Percentiles rank a stretch among this genome's conserved stretches.
Conservation (phyloP, 306 rosid species). For the Delonix regia region DNA sequence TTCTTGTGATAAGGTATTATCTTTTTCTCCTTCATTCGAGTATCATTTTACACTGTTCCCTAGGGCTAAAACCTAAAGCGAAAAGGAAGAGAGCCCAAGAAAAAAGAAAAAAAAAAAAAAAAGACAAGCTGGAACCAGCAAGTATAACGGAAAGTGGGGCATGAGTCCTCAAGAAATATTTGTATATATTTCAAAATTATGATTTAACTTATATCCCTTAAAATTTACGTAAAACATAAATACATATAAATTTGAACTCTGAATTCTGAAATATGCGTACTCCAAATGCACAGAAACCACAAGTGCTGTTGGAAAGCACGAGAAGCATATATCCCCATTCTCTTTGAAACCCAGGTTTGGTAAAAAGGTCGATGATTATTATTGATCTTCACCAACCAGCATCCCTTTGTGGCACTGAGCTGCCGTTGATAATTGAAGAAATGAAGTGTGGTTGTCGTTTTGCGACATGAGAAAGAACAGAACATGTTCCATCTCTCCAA, state of each 20-base stretch:
- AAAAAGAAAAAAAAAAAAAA: no score
- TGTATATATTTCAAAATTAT: no score
- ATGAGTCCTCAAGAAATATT: no score
- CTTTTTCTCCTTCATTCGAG: neutral
- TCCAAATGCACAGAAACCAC: no score
- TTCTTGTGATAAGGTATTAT: neutral
- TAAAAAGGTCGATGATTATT: neutral
- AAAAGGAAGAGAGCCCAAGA: neutral
- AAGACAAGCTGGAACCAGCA: neutral
- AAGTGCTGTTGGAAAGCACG: no score
- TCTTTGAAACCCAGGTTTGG: constrained; percentile 15
- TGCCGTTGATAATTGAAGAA: neutral
- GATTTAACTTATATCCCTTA: no score
- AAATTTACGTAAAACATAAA: no score
- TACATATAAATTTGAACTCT: no score
- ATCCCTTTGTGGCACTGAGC: neutral
- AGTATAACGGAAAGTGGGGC: constrained; percentile 8
- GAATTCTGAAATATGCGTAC: no score
- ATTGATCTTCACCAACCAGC: neutral
- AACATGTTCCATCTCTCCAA: constrained; percentile 45
- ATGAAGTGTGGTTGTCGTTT: constrained; percentile 34
- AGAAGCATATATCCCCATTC: neutral
- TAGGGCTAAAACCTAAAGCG: neutral
- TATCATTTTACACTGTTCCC: neutral
- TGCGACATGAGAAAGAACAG: constrained; percentile 40